Evolutionary conservation across 192 early-diverging fungal species (phyloP).

Genomic region (Coemansia sp.): DNA sequence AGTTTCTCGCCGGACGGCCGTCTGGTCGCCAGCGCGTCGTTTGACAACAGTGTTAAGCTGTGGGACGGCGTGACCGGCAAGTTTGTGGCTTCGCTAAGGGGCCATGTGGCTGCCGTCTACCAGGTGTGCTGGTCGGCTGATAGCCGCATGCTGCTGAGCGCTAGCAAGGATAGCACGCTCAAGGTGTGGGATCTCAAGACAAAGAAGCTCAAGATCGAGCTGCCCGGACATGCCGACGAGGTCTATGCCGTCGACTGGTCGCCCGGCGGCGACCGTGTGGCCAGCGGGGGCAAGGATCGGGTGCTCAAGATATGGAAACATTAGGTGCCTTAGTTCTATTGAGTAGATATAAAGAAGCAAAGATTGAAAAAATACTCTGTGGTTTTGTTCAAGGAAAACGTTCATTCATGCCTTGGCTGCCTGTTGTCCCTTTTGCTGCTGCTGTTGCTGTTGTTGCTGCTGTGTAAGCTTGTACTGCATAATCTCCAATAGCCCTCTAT

Average conservation of each 20-base stretch:
- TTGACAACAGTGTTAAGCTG: constrained; percentile 96
- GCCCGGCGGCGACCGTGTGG: constrained; percentile 86
- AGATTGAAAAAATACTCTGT: no score
- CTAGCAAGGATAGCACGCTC: constrained; percentile 87
- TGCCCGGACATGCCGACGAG: constrained; percentile 96
- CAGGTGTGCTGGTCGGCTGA: constrained; percentile 95
- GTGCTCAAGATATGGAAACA: constrained; percentile 81
- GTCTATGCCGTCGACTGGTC: constrained; percentile 96
- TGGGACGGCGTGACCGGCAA: constrained; percentile 91
- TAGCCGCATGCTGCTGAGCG: constrained; percentile 85
- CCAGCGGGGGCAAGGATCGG: constrained; percentile 91
- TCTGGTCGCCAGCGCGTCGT: constrained; percentile 85
- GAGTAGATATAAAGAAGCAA: no score
- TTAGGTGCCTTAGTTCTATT: constrained; percentile 11
- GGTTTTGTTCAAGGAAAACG: no score
- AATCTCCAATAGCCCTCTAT: constrained; percentile 47
- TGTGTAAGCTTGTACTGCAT: constrained; percentile 51
- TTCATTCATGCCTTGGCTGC: not conserved
- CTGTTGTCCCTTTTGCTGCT: constrained; percentile 15
- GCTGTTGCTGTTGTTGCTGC: constrained; percentile 24
- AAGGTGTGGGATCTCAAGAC: constrained; percentile 95
- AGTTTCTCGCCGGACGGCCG: constrained; percentile 91
- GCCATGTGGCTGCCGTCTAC: constrained; percentile 96
- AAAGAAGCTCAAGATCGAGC: constrained; percentile 84
- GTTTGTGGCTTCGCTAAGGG: constrained; percentile 88